Base-by-base conservation (phyloP, 129 eudicot species). In the Saposhnikovia divaricata region DNA sequence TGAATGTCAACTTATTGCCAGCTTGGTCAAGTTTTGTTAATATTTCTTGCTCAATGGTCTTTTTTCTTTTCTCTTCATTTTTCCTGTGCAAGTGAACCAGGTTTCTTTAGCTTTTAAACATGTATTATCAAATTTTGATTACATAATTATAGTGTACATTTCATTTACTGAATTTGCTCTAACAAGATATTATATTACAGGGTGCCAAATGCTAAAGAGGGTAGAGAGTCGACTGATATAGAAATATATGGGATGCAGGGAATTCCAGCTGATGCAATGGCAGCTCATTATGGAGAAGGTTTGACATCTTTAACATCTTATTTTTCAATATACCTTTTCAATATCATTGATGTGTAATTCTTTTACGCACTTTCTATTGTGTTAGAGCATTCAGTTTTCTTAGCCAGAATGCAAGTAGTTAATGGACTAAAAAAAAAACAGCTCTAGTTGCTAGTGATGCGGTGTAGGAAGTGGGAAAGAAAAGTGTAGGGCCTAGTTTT, bases 221-320 rank as follows among this genome's bases (percentile, higher is more conserved):
- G 89, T 8, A 83, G 98, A 80, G 98, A 95, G 78, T 86, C 98
- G 68, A 92, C 98, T 9, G 98, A 95, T 46, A 92, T 92, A 74
- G 98, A 95, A 79, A 86, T 95, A 38, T 95, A 95, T 86, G 98
- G 98, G 48, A 95, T 95, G 98, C 98, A 95, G 84, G 98, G 98
- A 51, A 89, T 95, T 82, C 98, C 98, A 59, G 69, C 96, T 78
- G 94, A 89, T 70, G 91, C 88, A 39, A 78, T 95, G 85, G 93
- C 98, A 8, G 87, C 97, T 86, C 97, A 95, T 80, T 95, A 95
- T 74, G 98, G 98, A 78, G 98, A 88, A 86, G 98, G 98, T 95
- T 85, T 61, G 23, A n/a, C 18, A 47, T 70, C 8, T 14, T 37
- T 0, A 25, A 27, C 14, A 43, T 23, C 53, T 43, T 9, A n/a